Percentiles rank a stretch among this genome's conserved stretches.
These are phyloP conservation scores for Paramecium biaurelia DNA, from an alignment of 73 alveolate genomes.

Conservation along the genomic window DNA sequence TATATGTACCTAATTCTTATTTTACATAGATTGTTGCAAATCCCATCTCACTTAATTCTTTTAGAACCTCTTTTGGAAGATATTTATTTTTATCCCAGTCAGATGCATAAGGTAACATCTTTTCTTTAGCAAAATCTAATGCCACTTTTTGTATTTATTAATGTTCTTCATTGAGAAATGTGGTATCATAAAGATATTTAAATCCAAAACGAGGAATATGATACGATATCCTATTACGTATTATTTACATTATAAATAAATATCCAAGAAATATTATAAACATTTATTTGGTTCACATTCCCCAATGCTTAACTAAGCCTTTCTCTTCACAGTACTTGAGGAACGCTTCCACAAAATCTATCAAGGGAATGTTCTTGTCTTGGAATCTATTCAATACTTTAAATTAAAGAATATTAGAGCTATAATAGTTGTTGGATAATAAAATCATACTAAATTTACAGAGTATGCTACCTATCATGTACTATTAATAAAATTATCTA, in stretches of 20 bases:
- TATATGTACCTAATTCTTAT: not conserved
- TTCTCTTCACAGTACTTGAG: not conserved
- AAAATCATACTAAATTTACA: not conserved
- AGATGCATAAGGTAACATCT: not conserved
- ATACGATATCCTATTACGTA: not conserved
- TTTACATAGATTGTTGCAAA: not conserved
- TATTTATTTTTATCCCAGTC: not conserved
- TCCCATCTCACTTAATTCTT: not conserved
- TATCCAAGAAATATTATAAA: not conserved
- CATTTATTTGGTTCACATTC: not conserved
- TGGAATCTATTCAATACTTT: not conserved
- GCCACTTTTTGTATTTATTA: not conserved
- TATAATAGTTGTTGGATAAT: not conserved
- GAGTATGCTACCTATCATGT: not conserved
- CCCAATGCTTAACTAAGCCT: not conserved
- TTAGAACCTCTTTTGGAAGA: not conserved
- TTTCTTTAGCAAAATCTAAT: not conserved
- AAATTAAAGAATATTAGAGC: not conserved
- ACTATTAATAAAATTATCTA: not conserved
- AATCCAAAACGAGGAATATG: not conserved
- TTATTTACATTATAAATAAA: not conserved
- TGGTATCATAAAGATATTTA: not conserved
- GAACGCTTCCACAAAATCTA: conserved; percentile 21
- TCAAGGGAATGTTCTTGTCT: not conserved
- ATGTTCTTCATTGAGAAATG: not conserved